phyloP scores from a whole-genome alignment of 805 yeast species.

The Candida fluviatilis region DNA sequence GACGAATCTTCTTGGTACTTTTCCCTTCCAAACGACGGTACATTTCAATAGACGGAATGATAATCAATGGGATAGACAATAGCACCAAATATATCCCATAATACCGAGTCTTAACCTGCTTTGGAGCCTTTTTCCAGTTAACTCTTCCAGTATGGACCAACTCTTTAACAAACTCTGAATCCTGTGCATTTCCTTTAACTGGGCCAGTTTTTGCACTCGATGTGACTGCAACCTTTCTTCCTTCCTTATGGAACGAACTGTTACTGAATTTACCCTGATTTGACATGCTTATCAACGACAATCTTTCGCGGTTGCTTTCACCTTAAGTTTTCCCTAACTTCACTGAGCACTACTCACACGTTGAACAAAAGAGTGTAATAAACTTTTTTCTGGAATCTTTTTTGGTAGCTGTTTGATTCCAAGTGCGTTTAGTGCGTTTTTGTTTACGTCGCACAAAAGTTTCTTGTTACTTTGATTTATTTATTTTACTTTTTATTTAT shows the following conservation, averaged over 20 bases:
- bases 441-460: no score
- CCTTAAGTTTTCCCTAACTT: no score
- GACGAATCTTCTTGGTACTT: conserved; percentile 35
- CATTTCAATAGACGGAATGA: conserved; percentile 31
- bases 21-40: conserved; percentile 35
- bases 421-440: no score
- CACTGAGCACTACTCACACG: no score
- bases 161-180: conserved; percentile 31
- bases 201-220: neutral
- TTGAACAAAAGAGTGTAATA: no score
- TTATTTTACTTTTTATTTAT: no score
- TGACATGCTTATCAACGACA: neutral
- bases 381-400: no score
- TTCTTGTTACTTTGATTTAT: no score
- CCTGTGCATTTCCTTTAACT: conserved; percentile 11
- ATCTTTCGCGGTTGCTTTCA: neutral
- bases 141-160: conserved; percentile 37
- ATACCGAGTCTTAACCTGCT: conserved; percentile 31
- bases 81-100: conserved; percentile 35
- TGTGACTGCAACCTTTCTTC: conserved; percentile 5
- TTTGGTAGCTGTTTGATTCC: no score
- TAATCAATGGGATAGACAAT: conserved; percentile 33
- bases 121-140: conserved; percentile 42
- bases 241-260: conserved; percentile 29
- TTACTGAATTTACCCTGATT: conserved; percentile 18